Evolutionary conservation across 2,329 filamentous ascomycete species (phyloP).

Genomic region (Colletotrichum sp.): DNA sequence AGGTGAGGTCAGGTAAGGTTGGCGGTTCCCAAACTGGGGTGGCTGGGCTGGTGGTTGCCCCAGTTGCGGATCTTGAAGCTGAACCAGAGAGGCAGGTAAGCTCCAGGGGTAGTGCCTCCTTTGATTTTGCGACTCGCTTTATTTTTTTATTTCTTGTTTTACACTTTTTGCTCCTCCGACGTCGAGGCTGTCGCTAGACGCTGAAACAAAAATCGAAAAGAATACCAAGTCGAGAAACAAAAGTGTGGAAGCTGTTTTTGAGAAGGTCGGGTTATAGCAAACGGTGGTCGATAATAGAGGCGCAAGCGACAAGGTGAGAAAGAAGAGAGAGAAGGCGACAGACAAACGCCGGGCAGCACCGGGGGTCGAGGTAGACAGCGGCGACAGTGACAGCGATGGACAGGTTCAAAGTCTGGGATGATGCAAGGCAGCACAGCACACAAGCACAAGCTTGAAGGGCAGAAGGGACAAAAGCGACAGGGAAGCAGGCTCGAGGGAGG

Average conservation of each 20-base stretch:
- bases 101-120: constrained; percentile 4
- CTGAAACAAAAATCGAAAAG: background rate
- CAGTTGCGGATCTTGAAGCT: constrained; percentile 19
- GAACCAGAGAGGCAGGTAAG: constrained; percentile 2
- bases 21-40: constrained; percentile 18
- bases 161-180: background rate
- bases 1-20: background rate
- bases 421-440: background rate
- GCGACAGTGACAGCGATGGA: background rate
- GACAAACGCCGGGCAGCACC: background rate
- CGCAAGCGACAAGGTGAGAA: background rate
- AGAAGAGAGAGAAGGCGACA: background rate
- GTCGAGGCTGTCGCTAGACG: background rate
- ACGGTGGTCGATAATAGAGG: background rate
- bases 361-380: constrained; percentile 79
- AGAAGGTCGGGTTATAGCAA: background rate
- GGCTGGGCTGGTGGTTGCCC: constrained; percentile 16
- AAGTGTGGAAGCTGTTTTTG: background rate
- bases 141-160: background rate
- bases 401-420: constrained; percentile 16
- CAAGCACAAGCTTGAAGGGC: background rate
- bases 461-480: background rate
- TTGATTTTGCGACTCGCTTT: background rate
- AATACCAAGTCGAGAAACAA: background rate
- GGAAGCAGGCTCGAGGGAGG: constrained; percentile 4